Base-by-base conservation (phyloP, 2,329 filamentous ascomycete genomes). In the Colletotrichum sp. region DNA sequence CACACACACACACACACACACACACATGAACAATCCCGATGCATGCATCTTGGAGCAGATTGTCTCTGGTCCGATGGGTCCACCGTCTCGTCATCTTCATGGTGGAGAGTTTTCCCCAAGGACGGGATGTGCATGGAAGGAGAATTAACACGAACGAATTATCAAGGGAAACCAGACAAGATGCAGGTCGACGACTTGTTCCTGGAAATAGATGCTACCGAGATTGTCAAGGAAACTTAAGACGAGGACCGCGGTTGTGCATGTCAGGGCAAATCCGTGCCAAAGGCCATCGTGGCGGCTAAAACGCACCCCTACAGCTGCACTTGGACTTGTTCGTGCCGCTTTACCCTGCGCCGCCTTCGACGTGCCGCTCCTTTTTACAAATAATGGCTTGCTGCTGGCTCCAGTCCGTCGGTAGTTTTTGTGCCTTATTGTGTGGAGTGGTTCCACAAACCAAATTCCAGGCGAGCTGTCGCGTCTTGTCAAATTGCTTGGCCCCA, bases 171-270 rank as follows among this genome's bases (percentile, higher is more conserved):
- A 32, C 18, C 13, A 21, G 39, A 49, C 24, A 26, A 52, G n/a
- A 69, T 55, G 57, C 65, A 49, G 55, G 55, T 63, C 28, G 28
- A 63, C 12, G 26, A 30, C 63, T 52, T 52, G 36, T 39, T 18
- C 24, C 68, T 55, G 18, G n/a, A 36, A 63, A 72, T 62, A 67
- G 55, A 34, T 72, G 62, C 62, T 63, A 55, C 72, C 68, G 63
- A 24, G 21, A 28, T 28, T 36, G 73, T 72, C 73, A 71, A 64
- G 64, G 55, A 75, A 52, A 68, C 36, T 72, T 68, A n/a, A 66
- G 69, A 64, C 63, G 63, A 64, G 39, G 13, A 62, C 67, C 67
- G 30, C 34, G 34, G 55, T 62, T 44, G 39, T 28, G 18, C 68
- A 49, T 10, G 57, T 62, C 57, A 34, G 18, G 32, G 57, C 39